Conservation (phyloP, 257 asterid genomes). For the Paulownia fortunei region DNA sequence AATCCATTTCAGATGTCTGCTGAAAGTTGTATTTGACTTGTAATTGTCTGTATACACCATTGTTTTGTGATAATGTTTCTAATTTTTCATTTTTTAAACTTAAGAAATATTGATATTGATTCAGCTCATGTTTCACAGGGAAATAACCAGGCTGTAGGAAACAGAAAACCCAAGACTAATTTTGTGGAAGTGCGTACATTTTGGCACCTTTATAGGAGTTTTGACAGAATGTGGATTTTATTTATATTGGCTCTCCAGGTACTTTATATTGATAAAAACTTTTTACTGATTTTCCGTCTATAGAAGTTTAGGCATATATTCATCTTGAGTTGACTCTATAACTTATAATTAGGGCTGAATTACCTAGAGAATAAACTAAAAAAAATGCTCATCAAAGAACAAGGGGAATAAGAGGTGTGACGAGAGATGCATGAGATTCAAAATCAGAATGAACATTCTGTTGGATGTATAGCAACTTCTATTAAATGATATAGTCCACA, state of each 20-base stretch:
- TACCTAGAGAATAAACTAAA: constrained; percentile 4
- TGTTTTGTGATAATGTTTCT: constrained; percentile 7
- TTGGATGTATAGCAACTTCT: constrained; percentile 4
- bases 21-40: constrained; percentile 4
- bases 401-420: background rate
- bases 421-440: constrained; percentile 10
- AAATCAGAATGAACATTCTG: constrained; percentile 16
- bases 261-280: constrained; percentile 27
- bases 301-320: constrained; percentile 28
- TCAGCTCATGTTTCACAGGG: constrained; percentile 50
- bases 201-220: constrained; percentile 95
- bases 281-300: constrained; percentile 29
- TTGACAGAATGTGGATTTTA: constrained; percentile 96
- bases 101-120: constrained; percentile 27
- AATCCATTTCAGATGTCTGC: constrained; percentile 2
- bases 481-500: too few relatives aligned
- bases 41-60: background rate
- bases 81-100: background rate
- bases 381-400: background rate
- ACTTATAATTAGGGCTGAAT: constrained; percentile 1
- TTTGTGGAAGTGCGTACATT: constrained; percentile 96
- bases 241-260: constrained; percentile 95
- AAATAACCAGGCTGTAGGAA: constrained; percentile 59
- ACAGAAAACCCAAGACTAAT: constrained; percentile 88
- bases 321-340: constrained; percentile 12